Base-by-base conservation (phyloP, 371 early-diverging fungal species). In the Lichtheimia hyalospora region DNA sequence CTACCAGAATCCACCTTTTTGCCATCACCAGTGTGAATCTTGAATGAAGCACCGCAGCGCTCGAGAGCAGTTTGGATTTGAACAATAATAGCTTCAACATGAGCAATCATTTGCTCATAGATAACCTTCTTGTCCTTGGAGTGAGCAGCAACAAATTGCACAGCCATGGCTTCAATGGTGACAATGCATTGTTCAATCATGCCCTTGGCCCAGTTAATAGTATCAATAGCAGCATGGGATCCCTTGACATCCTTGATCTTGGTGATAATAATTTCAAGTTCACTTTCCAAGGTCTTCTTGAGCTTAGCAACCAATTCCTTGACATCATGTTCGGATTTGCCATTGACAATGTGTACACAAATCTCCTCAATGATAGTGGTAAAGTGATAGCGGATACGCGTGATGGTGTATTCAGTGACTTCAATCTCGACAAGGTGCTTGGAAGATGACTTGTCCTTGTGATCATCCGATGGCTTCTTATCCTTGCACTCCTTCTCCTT, bases 401-500 rank as follows among this genome's bases (percentile, higher is more conserved):
- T 46, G 18, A 21, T 46, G 46, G 46, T 46, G 46, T 46, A 16
- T 16, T 46, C 46, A 8, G 34, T 34, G 10, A 46, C 46, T 46
- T 18, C 46, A 21, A 46, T 46, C 46, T 18, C 46, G 10, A 34
- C 34, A 34, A 34, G 34, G 10, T 34, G 34, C 34, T 34, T 34
- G 34, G 34, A 34, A 34, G 34, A 46, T 0, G 46, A 18, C 46
- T 46, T 21, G 46, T 46, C 46, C 2, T 46, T n/a, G 46, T 46
- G 18, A 21, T 46, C 21, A 21, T 46, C 46, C 14, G 18, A 21
- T 21, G 46, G 10, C 16, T 46, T 46, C 15, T 46, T n/a, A 7
- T 46, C 21, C 46, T 46, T 46, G 46, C n/a, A 18, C n/a, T 46
- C 46, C 46, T 46, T 46, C n/a, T n/a, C n/a, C 46, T 46, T 46